These are phyloP conservation scores for Parvularia atlantis DNA, from an alignment of 78 protist genomes.

Conservation along the genomic window DNA sequence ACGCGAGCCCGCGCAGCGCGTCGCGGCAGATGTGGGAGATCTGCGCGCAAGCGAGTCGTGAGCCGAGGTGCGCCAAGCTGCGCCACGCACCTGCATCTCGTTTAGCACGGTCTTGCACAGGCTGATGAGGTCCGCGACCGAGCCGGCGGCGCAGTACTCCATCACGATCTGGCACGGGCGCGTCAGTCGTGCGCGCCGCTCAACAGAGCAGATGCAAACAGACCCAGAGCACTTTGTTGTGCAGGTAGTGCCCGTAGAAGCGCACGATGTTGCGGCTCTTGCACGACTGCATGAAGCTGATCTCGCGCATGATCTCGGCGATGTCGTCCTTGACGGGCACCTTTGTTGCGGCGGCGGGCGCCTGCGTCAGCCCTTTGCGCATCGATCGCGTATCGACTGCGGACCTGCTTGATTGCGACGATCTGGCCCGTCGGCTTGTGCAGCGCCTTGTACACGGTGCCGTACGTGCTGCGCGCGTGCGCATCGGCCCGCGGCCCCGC, in stretches of 20 bases:
- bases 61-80: no score
- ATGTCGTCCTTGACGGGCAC: conserved; percentile 28
- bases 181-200: not conserved
- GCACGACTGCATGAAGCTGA: conserved; percentile 44
- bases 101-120: conserved; percentile 24
- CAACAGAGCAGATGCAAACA: not conserved
- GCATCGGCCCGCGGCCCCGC: no score
- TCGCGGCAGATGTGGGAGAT: conserved; percentile 11
- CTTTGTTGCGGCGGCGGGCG: not conserved
- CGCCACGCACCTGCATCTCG: conserved; percentile 43
- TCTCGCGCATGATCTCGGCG: conserved; percentile 44
- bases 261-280: conserved; percentile 30
- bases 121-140: conserved; percentile 50
- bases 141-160: conserved; percentile 73
- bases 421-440: conserved; percentile 27
- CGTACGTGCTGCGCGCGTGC: conserved; percentile 33
- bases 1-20: conserved; percentile 53
- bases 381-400: no score
- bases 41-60: no score
- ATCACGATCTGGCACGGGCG: conserved; percentile 41
- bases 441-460: conserved; percentile 45
- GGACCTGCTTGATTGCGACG: conserved; percentile 46
- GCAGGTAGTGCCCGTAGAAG: conserved; percentile 47
- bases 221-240: conserved; percentile 41
- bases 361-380: no score